Base-by-base conservation (phyloP, 352 stramenopile species). In the Pelagophyceae sp. region DNA sequence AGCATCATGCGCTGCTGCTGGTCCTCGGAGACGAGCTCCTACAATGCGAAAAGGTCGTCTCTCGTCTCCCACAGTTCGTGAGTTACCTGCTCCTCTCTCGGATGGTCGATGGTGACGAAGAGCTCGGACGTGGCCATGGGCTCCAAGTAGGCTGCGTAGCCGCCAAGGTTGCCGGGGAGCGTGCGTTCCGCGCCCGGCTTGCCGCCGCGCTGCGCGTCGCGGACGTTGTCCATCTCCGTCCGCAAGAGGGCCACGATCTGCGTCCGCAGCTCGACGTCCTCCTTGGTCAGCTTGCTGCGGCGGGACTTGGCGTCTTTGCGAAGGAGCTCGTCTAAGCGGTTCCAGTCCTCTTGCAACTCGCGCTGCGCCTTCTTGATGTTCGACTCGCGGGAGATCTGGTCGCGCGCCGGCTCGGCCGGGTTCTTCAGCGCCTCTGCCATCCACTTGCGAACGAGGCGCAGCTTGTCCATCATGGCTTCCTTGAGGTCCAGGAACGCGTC, bases 281-380 rank as follows among this genome's bases (percentile, higher is more conserved):
- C 85, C 20, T 65, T 71, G 11, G 83, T 86, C 74, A 89, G 89
- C 78, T 89, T 89, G 5, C 79, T 85, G 64, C 85, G 84, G 64
- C 88, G 88, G 77, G 88, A 88, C 1, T 83, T 71, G 17, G 84
- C 81, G 75, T 91, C 87, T 31, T 83, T 87, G 45, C 89, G 87
- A 50, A 89, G 88, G 64, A 90, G 79, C 11, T 74, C 81, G 51
- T 91, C 86, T 38, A 91, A 70, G 64, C 89, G 81, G 31, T 78
- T 79, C 87, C 87, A 91, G 78, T 90, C 87, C 65, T 90, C 85
- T 3, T 58, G 77, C 0, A 83, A 80, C 38, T 86, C 82, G 38
- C 85, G 82, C 72, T 87, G 82, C 35, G 85, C 72, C 76, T 89
- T 84, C 19, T 86, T 81, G 61, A 88, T 86, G 72, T 88, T 80